Percentiles rank a stretch among this genome's conserved stretches.
Evolutionary conservation across 108 stramenopile genomes (phyloP).

Genomic region (Fragilariopsis cylindrus): DNA sequence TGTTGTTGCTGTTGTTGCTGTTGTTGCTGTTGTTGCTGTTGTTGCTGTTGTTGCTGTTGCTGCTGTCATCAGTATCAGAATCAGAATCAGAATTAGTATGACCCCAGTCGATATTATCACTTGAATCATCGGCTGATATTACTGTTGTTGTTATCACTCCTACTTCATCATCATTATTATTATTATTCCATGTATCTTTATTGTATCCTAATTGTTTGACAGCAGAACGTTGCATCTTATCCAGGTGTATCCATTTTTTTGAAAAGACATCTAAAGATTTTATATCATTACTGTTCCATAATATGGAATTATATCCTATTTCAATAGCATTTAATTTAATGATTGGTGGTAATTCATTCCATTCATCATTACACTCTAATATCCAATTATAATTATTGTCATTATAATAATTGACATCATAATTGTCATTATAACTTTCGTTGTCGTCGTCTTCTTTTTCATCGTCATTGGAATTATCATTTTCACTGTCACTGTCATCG

Average conservation of each 20-base stretch:
- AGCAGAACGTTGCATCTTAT: not conserved
- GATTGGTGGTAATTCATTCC: not conserved
- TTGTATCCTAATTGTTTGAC: not conserved
- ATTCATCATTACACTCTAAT: not conserved
- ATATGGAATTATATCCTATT: not conserved
- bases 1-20: not conserved
- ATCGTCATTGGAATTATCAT: not conserved
- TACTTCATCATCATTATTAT: not conserved
- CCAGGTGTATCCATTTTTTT: not conserved
- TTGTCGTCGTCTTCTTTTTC: not conserved
- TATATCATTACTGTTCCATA: not conserved
- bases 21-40: not conserved
- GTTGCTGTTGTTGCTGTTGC: not conserved
- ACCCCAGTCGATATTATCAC: not conserved
- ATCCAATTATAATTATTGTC: slow-evolving; percentile 1
- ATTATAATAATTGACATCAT: too few species aligned
- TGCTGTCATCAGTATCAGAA: not conserved
- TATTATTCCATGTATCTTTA: not conserved
- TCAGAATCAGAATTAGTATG: not conserved
- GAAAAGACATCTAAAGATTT: not conserved
- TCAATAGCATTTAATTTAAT: not conserved
- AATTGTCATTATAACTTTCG: too few species aligned
- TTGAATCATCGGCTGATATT: not conserved
- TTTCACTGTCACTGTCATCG: not conserved
- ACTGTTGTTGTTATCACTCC: not conserved